A percentile compares a stretch with the other conserved stretches of the same genome.
phyloP scores from a whole-genome alignment of 2,329 filamentous ascomycete genomes.

The Pseudogymnoascus sp. region DNA sequence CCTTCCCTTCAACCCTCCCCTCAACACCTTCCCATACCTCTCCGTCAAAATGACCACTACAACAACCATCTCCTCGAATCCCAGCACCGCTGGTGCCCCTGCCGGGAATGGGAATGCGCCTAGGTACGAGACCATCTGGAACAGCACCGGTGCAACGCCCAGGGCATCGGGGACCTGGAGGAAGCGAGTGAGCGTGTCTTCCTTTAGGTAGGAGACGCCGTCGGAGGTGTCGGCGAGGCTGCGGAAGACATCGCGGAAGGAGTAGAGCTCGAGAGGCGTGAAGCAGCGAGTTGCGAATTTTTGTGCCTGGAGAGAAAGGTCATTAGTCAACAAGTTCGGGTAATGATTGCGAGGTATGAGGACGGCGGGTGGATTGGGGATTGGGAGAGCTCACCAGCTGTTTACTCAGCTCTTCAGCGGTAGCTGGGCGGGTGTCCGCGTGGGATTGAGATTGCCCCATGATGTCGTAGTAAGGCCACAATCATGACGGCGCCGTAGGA shows the following conservation, averaged over 20 bases:
- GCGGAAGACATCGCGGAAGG: conserved; percentile 64
- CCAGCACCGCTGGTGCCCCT: conserved; percentile 61
- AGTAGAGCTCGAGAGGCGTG: conserved; percentile 62
- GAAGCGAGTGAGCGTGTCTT: conserved; percentile 61
- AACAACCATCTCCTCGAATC: conserved; percentile 62
- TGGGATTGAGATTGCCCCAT: conserved; percentile 29
- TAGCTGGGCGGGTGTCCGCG: conserved; percentile 18
- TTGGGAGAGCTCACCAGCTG: conserved; percentile 22
- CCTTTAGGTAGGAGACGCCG: conserved; percentile 56
- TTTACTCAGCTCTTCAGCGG: conserved; percentile 26
- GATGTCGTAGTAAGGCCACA: conserved; percentile 9
- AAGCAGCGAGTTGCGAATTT: conserved; percentile 64
- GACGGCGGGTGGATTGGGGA: conserved; percentile 4
- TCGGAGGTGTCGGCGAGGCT: conserved; percentile 58
- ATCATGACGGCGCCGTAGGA: background rate
- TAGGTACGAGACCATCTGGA: conserved; percentile 62
- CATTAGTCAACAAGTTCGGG: too few relatives aligned
- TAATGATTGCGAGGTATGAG: too few relatives aligned
- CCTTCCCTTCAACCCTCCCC: conserved; percentile 47
- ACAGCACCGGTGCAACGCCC: conserved; percentile 57
- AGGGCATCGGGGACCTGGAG: conserved; percentile 65
- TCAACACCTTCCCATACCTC: conserved; percentile 55
- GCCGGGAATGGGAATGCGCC: conserved; percentile 66
- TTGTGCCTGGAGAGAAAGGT: conserved; percentile 37
- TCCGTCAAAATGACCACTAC: conserved; percentile 66